Conservation (phyloP, 306 rosid genomes). For the Coriaria nepalensis region DNA sequence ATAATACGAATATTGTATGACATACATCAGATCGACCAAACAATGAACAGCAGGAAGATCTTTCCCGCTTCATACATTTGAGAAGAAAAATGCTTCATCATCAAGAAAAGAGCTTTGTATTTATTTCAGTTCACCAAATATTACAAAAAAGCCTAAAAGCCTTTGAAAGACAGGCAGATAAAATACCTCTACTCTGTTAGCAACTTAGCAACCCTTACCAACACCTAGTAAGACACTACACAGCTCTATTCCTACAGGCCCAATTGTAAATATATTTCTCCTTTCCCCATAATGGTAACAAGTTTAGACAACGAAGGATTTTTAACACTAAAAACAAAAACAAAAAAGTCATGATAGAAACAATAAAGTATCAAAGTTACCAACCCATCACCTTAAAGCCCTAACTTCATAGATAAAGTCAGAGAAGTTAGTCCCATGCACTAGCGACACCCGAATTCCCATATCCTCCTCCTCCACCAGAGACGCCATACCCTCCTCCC, state of each 20-base stretch:
- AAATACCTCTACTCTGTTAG: slow-evolving; percentile 49
- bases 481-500: slow-evolving; percentile 39
- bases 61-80: no score
- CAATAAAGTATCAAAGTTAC: slow-evolving; percentile 18
- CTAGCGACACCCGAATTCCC: slow-evolving; percentile 51
- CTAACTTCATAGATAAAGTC: slow-evolving; percentile 17
- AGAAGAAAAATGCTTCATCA: no score
- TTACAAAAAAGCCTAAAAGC: slow-evolving; percentile 32
- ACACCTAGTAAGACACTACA: slow-evolving; percentile 39
- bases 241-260: slow-evolving; percentile 33
- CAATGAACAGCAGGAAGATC: no score
- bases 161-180: slow-evolving; percentile 19
- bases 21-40: no score
- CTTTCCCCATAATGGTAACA: slow-evolving; percentile 23
- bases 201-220: slow-evolving; percentile 21
- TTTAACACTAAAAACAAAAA: slow-evolving; percentile 25
- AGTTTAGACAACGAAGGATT: slow-evolving; percentile 15
- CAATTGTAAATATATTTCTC: slow-evolving; percentile 26
- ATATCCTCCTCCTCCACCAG: slow-evolving; percentile 44
- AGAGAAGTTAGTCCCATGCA: slow-evolving; percentile 51
- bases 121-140: slow-evolving; percentile 39
- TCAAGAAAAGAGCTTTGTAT: slow-evolving; percentile 19
- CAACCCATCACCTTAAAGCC: slow-evolving; percentile 26
- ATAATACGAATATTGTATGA: no score
- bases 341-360: slow-evolving; percentile 19